These are phyloP conservation scores for Phytopythium cucurbitacearum DNA, from an alignment of 352 stramenopile genomes.

Conservation along the genomic window DNA sequence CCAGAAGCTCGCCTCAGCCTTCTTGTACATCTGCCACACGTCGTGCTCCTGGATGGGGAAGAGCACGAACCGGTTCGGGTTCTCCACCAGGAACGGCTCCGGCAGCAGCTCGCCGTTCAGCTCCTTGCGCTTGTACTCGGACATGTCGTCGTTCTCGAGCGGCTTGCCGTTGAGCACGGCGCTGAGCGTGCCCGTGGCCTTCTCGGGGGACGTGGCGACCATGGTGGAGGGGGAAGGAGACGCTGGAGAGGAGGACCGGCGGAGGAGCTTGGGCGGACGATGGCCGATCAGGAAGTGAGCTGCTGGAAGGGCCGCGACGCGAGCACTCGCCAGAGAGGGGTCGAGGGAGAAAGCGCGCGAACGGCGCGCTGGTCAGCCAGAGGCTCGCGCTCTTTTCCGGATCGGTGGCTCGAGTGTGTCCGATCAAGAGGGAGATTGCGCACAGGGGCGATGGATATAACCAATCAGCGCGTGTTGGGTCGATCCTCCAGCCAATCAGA, in stretches of 20 bases:
- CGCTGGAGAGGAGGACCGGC: slow-evolving; percentile 4
- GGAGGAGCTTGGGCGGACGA: slow-evolving; percentile 14
- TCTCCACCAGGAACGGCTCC: slow-evolving; percentile 95
- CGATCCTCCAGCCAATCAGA: slow-evolving; percentile 13
- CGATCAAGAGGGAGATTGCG: not conserved
- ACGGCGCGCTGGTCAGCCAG: not conserved
- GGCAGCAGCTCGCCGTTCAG: slow-evolving; percentile 73
- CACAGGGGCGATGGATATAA: not conserved
- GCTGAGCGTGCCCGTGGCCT: slow-evolving; percentile 10
- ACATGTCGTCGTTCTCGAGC: slow-evolving; percentile 33
- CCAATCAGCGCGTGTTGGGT: slow-evolving; percentile 4
- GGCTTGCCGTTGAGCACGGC: slow-evolving; percentile 15
- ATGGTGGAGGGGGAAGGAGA: slow-evolving; percentile 11
- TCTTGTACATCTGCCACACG: slow-evolving; percentile 99
- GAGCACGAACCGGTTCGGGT: slow-evolving; percentile 96
- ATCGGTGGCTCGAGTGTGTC: not conserved
- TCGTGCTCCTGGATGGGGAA: slow-evolving; percentile 98
- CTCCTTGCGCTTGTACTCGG: slow-evolving; percentile 86
- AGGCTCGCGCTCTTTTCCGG: not conserved
- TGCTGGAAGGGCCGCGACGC: not conserved
- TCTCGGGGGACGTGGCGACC: slow-evolving; percentile 28
- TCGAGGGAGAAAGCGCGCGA: not conserved
- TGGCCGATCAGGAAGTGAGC: slow-evolving; percentile 30
- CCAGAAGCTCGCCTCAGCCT: slow-evolving; percentile 99
- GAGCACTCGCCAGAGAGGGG: not conserved